Evolutionary conservation across 495 filamentous ascomycete genomes (phyloP).

Genomic region (Evernia prunastri): DNA sequence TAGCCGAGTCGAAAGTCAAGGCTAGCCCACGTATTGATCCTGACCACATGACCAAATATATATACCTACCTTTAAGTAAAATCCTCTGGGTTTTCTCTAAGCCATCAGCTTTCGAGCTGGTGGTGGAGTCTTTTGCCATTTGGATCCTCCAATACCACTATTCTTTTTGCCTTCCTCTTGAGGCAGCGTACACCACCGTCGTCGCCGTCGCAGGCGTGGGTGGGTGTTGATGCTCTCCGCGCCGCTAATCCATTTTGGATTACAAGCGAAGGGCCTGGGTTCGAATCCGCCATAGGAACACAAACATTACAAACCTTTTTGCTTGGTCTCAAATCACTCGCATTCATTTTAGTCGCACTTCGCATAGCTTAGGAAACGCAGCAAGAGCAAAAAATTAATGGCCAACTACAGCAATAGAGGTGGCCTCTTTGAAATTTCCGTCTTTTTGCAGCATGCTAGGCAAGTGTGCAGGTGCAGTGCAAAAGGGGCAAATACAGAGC

Average conservation of each 20-base stretch:
- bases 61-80: neutral
- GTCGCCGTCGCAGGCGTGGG: neutral
- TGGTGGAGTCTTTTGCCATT: conserved; percentile 4
- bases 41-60: too few species aligned
- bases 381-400: neutral
- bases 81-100: neutral
- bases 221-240: neutral
- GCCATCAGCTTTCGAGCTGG: neutral
- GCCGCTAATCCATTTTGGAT: neutral
- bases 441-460: neutral
- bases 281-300: neutral
- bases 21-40: neutral
- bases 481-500: neutral
- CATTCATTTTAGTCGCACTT: neutral
- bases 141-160: neutral
- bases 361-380: neutral
- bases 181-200: neutral
- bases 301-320: neutral
- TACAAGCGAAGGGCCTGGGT: neutral
- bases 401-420: neutral
- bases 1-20: neutral
- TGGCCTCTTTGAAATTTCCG: neutral
- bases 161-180: neutral
- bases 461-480: neutral
- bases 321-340: neutral